Base-by-base conservation (phyloP, 768 basidiomycete species). In the Rhodosporidiobolus sp. region DNA sequence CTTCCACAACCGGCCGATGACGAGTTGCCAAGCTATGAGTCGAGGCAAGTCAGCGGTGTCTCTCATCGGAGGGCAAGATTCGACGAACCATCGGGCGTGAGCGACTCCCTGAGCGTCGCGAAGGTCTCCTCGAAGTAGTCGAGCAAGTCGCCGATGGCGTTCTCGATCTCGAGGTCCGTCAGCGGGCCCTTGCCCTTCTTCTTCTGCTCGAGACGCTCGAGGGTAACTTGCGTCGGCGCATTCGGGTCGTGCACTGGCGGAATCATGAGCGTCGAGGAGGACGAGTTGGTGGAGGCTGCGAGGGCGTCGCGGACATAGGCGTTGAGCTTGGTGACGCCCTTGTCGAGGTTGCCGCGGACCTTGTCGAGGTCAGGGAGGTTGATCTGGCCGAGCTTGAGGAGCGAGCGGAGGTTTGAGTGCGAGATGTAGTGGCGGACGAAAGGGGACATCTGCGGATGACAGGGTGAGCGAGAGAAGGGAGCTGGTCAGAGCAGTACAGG, bases 81-180 rank as follows among this genome's bases (percentile, higher is more conserved):
- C 62, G 17, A 87, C 83, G 92, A 91, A 64, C 92, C 90, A 11
- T 86, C 85, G 55, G 90, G 88, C 71, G 90, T 89, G 60, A 99
- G 84, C 73, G 90, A 88, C 7, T 89, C 92, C 77, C 95, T 95
- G 63, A 99, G 85, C 32, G 91, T 92, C 75, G 91, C 89, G 60
- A 97, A 84, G 78, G 95, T 97, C 34, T 88, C 88, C 70, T 98
- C 95, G 74, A 99, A 91, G 82, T 97, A 98, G 80, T 98, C 95
- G 79, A 98, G 94, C 48, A 99, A 82, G 2, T 92, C 89, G 43
- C 89, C 81, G 64, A 99, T 95, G 1, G 94, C 95, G 69, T 89
- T 86, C 81, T 98, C 95, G 74, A 97, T 91, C 81, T 98, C 93
- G 46, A 92, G 86, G 78, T 98, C 96, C 2, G 91, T 91, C 45